phyloP scores from a whole-genome alignment of 129 eudicot species.

The Helianthus tuberosus region DNA sequence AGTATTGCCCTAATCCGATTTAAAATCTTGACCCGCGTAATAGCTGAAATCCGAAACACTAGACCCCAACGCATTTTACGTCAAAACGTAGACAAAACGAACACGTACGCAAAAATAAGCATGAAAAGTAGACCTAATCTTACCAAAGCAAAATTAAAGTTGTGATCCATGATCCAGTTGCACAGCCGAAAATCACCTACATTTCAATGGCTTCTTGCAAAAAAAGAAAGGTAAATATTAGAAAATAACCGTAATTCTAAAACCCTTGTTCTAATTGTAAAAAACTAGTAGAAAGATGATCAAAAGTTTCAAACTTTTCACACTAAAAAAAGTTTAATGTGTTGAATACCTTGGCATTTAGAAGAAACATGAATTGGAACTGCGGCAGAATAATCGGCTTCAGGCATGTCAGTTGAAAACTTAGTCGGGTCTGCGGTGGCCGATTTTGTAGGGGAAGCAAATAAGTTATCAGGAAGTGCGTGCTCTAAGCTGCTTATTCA shows the following conservation, averaged over 20 bases:
- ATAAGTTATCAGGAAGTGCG: slow-evolving; percentile 65
- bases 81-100: too few relatives aligned
- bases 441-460: slow-evolving; percentile 72
- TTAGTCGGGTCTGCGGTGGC: slow-evolving; percentile 37
- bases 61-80: too few relatives aligned
- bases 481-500: slow-evolving; percentile 56
- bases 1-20: slow-evolving; percentile 18
- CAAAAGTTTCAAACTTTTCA: neutral
- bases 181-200: slow-evolving; percentile 48
- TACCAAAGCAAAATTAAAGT: slow-evolving; percentile 57
- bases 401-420: slow-evolving; percentile 38
- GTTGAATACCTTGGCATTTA: slow-evolving; percentile 74
- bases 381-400: slow-evolving; percentile 34
- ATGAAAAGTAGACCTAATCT: slow-evolving; percentile 10
- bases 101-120: too few relatives aligned
- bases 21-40: neutral
- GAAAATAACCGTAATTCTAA: slow-evolving; percentile 5
- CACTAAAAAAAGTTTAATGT: neutral
- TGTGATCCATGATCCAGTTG: slow-evolving; percentile 43
- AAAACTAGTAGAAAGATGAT: neutral
- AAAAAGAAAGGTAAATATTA: slow-evolving; percentile 31
- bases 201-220: slow-evolving; percentile 81
- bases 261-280: neutral
- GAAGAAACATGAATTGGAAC: slow-evolving; percentile 59
- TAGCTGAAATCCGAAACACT: too few relatives aligned